Conservation (phyloP, 2,329 filamentous ascomycete species). For the Microdochium paspali region DNA sequence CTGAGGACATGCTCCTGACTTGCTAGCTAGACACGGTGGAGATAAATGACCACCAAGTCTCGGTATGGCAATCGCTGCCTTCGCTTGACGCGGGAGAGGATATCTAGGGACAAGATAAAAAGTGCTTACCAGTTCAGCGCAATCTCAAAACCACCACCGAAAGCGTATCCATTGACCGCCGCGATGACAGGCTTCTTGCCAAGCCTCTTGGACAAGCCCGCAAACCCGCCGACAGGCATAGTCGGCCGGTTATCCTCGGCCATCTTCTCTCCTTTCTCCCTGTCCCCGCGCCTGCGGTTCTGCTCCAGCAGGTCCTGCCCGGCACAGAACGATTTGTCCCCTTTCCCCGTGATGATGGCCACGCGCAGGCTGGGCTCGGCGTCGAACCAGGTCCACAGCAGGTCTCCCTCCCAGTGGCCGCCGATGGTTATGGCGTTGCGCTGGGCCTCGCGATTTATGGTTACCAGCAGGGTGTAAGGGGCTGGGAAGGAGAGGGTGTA, state of each 20-base stretch:
- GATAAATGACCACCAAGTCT: too few species aligned
- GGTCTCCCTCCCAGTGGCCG: slow-evolving; percentile 37
- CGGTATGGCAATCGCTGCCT: too few species aligned
- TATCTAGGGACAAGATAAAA: not conserved
- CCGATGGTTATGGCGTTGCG: slow-evolving; percentile 34
- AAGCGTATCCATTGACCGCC: slow-evolving; percentile 47
- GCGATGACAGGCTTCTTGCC: slow-evolving; percentile 54
- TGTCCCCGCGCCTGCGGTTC: slow-evolving; percentile 5
- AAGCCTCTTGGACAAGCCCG: slow-evolving; percentile 41
- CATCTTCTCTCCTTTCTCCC: slow-evolving; percentile 1
- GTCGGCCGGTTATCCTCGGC: slow-evolving; percentile 8
- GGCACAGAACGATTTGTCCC: slow-evolving; percentile 42
- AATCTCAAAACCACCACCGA: slow-evolving; percentile 50
- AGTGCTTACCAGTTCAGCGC: slow-evolving; percentile 40
- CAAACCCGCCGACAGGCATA: slow-evolving; percentile 37
- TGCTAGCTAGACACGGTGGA: too few species aligned
- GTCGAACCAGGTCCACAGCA: slow-evolving; percentile 44
- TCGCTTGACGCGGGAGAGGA: too few species aligned
- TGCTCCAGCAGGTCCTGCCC: slow-evolving; percentile 45
- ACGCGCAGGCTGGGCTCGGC: slow-evolving; percentile 34
- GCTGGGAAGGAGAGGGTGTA: slow-evolving; percentile 31
- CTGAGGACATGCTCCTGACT: too few species aligned
- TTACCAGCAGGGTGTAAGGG: slow-evolving; percentile 38
- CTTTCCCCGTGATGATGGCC: slow-evolving; percentile 40
- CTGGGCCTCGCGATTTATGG: slow-evolving; percentile 37